phyloP scores from a whole-genome alignment of 441 rosid genomes.

The Aleurites moluccanus region DNA sequence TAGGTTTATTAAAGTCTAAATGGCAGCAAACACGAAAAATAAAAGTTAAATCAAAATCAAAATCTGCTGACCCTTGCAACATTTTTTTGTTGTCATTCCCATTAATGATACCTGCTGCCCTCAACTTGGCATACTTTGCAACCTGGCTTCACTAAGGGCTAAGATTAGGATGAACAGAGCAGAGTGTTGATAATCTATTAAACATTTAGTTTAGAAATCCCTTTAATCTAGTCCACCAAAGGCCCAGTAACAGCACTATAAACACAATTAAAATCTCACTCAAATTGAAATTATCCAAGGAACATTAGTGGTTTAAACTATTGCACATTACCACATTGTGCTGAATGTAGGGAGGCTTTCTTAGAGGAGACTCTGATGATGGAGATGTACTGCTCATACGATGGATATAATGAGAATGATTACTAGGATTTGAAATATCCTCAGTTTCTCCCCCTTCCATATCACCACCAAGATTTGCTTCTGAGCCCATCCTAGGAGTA shows the following conservation, averaged over 20 bases:
- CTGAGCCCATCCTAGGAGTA: constrained; percentile 60
- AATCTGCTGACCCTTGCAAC: background rate
- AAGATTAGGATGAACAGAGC: background rate
- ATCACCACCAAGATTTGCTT: constrained; percentile 55
- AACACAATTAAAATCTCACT: background rate
- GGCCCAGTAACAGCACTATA: background rate
- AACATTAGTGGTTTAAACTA: background rate
- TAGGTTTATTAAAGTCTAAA: background rate
- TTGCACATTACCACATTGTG: constrained; percentile 47
- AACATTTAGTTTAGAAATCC: background rate
- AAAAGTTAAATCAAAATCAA: background rate
- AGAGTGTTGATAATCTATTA: background rate
- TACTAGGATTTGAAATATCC: constrained; percentile 53
- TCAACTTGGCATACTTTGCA: background rate
- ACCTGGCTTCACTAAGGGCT: background rate
- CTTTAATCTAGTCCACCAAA: background rate
- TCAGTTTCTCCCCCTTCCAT: constrained; percentile 72
- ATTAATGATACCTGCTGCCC: background rate
- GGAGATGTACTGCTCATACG: constrained; percentile 77
- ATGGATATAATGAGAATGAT: constrained; percentile 50
- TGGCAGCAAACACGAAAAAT: background rate
- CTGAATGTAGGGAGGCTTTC: constrained; percentile 61
- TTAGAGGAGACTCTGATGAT: constrained; percentile 75
- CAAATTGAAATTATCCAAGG: background rate
- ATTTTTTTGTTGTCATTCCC: background rate